These are phyloP conservation scores for Populus alba DNA, from an alignment of 345 rosid species.

Conservation along the genomic window DNA sequence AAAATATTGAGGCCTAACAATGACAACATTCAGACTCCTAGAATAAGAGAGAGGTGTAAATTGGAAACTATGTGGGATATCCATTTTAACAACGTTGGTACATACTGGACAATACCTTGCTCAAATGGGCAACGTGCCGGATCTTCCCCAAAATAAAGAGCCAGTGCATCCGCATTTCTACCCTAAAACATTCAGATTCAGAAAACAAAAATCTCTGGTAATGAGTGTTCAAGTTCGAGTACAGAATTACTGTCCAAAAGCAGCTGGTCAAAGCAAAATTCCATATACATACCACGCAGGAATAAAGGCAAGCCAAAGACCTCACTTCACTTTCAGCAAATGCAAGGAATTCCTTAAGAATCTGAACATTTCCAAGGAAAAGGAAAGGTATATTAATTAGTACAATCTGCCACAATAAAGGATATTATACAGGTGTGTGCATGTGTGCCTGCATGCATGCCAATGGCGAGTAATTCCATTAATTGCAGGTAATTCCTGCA, in stretches of 20 bases:
- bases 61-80: background rate
- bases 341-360: conserved; percentile 18
- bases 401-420: background rate
- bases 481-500: background rate
- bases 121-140: conserved; percentile 94
- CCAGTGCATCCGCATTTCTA: conserved; percentile 96
- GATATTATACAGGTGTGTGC: background rate
- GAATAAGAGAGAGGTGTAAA: background rate
- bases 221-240: conserved; percentile 3
- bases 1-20: background rate
- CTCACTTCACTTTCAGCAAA: conserved; percentile 30
- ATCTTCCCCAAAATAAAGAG: conserved; percentile 91
- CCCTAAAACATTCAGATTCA: conserved; percentile 23
- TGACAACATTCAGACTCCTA: background rate
- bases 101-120: conserved; percentile 62
- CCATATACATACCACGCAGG: conserved; percentile 30
- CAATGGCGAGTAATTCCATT: background rate
- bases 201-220: conserved; percentile 4
- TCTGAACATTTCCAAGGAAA: conserved; percentile 10
- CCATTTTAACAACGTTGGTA: background rate
- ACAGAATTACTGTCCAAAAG: background rate
- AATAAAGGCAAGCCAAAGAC: conserved; percentile 27
- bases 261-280: background rate
- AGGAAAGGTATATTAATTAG: background rate
- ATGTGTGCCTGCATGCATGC: background rate